phyloP scores from a whole-genome alignment of 768 basidiomycete genomes.

The Tricholoma terreum region DNA sequence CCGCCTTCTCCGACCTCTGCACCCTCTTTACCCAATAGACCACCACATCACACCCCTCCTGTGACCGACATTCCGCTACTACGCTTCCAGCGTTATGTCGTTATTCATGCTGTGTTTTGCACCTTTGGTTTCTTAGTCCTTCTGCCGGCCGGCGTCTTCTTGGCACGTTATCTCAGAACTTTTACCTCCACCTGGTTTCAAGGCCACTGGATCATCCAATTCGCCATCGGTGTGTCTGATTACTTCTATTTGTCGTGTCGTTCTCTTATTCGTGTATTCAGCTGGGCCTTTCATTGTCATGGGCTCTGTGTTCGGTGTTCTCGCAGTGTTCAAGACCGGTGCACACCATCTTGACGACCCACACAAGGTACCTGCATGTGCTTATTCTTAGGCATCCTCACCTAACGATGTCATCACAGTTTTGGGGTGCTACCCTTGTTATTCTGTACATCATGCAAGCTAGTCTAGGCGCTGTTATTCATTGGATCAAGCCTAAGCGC shows the following conservation, averaged over 20 bases:
- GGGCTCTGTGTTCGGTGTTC: slow-evolving; percentile 45
- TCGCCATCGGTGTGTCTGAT: slow-evolving; percentile 38
- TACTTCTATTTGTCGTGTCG: neutral
- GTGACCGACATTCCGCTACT: slow-evolving; percentile 35
- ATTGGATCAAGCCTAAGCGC: slow-evolving; percentile 46
- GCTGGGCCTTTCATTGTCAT: slow-evolving; percentile 42
- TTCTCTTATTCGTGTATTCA: slow-evolving; percentile 19
- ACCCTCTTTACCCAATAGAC: slow-evolving; percentile 10
- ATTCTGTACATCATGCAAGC: slow-evolving; percentile 49
- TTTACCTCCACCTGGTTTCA: slow-evolving; percentile 50
- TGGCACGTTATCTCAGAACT: slow-evolving; percentile 54
- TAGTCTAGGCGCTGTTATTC: slow-evolving; percentile 48
- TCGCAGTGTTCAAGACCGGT: slow-evolving; percentile 32
- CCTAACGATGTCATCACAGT: slow-evolving; percentile 31
- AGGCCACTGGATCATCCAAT: slow-evolving; percentile 50
- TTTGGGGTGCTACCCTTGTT: slow-evolving; percentile 46
- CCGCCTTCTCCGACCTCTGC: slow-evolving; percentile 18
- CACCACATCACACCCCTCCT: slow-evolving; percentile 14
- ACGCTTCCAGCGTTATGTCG: slow-evolving; percentile 46
- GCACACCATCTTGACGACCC: slow-evolving; percentile 37
- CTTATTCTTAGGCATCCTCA: neutral
- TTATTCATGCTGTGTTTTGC: slow-evolving; percentile 54
- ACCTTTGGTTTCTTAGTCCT: slow-evolving; percentile 50
- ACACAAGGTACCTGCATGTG: slow-evolving; percentile 42
- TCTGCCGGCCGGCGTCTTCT: slow-evolving; percentile 49